These are phyloP conservation scores for Xylaria palmicola DNA, from an alignment of 495 filamentous ascomycete genomes.

Conservation along the genomic window DNA sequence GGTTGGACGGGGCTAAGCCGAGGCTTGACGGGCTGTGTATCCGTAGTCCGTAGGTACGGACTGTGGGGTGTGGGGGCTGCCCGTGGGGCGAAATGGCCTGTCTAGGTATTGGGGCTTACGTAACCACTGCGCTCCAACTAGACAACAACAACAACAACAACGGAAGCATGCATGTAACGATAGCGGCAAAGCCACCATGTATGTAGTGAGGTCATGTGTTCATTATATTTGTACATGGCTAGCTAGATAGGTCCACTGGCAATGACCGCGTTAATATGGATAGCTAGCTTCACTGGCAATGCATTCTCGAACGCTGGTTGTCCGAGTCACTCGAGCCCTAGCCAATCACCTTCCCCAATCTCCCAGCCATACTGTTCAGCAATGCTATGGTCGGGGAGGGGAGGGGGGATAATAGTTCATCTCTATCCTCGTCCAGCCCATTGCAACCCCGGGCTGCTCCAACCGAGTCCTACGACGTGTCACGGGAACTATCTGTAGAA, in stretches of 20 bases:
- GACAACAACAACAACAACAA: too few species aligned
- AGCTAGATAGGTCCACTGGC: constrained; percentile 6
- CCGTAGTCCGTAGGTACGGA: too few species aligned
- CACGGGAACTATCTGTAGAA: too few species aligned
- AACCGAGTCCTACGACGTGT: too few species aligned
- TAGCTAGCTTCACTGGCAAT: constrained; percentile 6
- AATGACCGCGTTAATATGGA: constrained; percentile 1
- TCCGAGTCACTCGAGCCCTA: constrained; percentile 4
- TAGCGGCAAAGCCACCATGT: background rate
- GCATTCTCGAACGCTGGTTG: constrained; percentile 3
- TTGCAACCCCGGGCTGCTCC: background rate
- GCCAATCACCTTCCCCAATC: constrained; percentile 22
- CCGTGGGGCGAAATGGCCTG: too few species aligned
- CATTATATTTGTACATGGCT: constrained; percentile 19
- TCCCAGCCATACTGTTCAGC: constrained; percentile 18
- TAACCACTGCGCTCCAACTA: too few species aligned
- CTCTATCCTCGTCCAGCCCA: background rate
- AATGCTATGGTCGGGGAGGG: constrained; percentile 45
- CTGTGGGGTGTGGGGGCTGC: too few species aligned
- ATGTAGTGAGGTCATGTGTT: constrained; percentile 14
- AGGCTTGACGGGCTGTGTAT: background rate
- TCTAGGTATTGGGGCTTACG: too few species aligned
- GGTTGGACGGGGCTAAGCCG: constrained; percentile 3
- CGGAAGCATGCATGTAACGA: background rate
- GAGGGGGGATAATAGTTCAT: too few species aligned